These are phyloP conservation scores for Neostapfia colusana DNA, from an alignment of 176 grass and related monocot genomes.

Conservation along the genomic window DNA sequence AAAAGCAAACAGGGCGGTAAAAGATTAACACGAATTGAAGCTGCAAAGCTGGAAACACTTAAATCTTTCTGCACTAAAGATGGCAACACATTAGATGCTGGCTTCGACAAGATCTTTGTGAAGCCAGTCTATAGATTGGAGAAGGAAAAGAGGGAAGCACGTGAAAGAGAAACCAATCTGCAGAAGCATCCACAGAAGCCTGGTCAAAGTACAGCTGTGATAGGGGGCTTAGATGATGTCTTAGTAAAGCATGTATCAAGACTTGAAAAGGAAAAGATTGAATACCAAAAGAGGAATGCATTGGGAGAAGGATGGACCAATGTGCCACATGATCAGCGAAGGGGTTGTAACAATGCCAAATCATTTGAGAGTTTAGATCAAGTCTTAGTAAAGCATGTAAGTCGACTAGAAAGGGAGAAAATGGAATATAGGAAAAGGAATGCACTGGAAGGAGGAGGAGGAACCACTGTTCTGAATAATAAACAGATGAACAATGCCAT, in stretches of 20 bases:
- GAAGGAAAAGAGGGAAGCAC: conserved; percentile 56
- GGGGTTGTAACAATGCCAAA: conserved; percentile 4
- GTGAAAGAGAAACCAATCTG: conserved; percentile 28
- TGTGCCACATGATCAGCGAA: conserved; percentile 24
- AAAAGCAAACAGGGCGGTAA: conserved; percentile 36
- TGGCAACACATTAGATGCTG: conserved; percentile 31
- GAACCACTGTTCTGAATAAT: conserved; percentile 1
- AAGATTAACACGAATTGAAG: conserved; percentile 58
- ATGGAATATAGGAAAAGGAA: conserved; percentile 39
- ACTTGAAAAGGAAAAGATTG: conserved; percentile 73
- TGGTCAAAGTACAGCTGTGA: not conserved
- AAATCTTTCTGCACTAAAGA: conserved; percentile 48
- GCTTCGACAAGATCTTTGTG: conserved; percentile 58
- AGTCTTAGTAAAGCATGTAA: conserved; percentile 57
- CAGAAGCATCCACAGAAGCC: conserved; percentile 37
- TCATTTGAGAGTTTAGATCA: conserved; percentile 57
- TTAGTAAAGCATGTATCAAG: conserved; percentile 68
- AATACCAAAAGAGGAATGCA: conserved; percentile 38
- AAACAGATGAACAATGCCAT: not conserved
- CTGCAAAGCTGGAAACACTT: conserved; percentile 56
- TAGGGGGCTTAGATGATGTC: conserved; percentile 47
- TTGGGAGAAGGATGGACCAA: conserved; percentile 32
- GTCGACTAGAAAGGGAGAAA: conserved; percentile 59
- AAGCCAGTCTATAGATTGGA: conserved; percentile 53
- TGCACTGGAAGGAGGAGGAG: not conserved